Conservation (phyloP, 345 rosid species). For the Eucalyptus pauciflora region DNA sequence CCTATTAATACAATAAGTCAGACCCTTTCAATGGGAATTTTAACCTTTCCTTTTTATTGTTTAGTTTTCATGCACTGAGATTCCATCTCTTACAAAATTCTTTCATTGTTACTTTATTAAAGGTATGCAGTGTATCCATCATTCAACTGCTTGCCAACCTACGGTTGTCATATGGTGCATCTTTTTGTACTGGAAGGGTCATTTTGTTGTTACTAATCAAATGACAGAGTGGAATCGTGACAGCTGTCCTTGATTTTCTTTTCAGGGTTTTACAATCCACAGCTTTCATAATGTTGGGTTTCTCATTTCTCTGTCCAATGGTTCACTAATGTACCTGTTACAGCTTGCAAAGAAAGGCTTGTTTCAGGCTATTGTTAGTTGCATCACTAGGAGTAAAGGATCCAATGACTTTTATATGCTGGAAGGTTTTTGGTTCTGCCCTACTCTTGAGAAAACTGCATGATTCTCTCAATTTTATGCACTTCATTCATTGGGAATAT, state of each 20-base stretch:
- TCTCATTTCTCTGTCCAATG: not conserved
- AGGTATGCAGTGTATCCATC: not conserved
- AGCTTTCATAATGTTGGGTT: not conserved
- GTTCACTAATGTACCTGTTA: not conserved
- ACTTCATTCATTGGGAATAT: not conserved
- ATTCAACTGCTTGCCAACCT: not conserved
- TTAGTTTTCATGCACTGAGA: not conserved
- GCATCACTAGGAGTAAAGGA: not conserved
- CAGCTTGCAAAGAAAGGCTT: not conserved
- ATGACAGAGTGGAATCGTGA: not conserved
- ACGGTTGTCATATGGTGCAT: not conserved
- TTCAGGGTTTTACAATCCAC: not conserved
- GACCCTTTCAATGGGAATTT: not conserved
- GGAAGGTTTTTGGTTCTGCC: not conserved
- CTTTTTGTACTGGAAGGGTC: not conserved
- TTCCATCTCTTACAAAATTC: not conserved
- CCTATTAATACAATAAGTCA: not conserved
- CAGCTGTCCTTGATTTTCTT: not conserved
- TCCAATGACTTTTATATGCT: not conserved
- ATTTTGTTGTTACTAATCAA: not conserved
- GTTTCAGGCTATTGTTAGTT: not conserved
- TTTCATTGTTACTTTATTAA: not conserved
- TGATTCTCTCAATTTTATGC: not conserved
- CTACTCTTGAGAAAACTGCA: not conserved
- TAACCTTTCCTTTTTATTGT: not conserved